Conservation (phyloP, 1,139 yeast species). For the Lodderomyces parapsilosis region DNA sequence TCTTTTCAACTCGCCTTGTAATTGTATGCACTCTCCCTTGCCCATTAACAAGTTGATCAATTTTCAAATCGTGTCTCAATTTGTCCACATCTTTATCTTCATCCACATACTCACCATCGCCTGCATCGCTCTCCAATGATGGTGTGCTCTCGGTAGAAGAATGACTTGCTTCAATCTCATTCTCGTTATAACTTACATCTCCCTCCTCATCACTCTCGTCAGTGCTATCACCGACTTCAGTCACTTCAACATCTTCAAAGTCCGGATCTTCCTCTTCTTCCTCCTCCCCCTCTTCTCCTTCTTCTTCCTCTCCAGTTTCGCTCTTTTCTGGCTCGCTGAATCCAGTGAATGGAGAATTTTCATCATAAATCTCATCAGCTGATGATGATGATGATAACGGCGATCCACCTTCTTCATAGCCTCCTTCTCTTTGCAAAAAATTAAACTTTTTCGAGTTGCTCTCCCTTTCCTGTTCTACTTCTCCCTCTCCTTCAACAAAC, state of each 20-base stretch:
- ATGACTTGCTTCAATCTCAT: slow-evolving; percentile 17
- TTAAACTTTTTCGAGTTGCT: not conserved
- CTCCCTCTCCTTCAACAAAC: slow-evolving; percentile 3
- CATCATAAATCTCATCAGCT: slow-evolving; percentile 15
- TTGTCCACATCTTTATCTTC: slow-evolving; percentile 32
- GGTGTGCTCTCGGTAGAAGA: slow-evolving; percentile 1
- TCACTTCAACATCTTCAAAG: slow-evolving; percentile 14
- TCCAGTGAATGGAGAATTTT: slow-evolving; percentile 17
- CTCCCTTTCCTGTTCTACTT: not conserved
- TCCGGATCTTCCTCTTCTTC: slow-evolving; percentile 15
- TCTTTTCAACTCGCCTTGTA: not conserved
- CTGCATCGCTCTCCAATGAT: slow-evolving; percentile 10
- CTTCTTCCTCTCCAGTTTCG: slow-evolving; percentile 22
- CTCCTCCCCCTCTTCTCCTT: slow-evolving; percentile 17
- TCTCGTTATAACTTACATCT: slow-evolving; percentile 9
- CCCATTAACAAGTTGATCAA: slow-evolving; percentile 24
- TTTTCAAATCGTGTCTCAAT: slow-evolving; percentile 33
- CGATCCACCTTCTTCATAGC: not conserved
- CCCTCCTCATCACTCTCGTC: slow-evolving; percentile 15
- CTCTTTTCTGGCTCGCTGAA: slow-evolving; percentile 25
- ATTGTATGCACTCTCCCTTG: not conserved
- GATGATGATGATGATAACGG: slow-evolving; percentile 2
- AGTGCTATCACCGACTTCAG: slow-evolving; percentile 4
- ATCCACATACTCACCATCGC: slow-evolving; percentile 27
- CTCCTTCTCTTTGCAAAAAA: not conserved